A percentile compares a stretch with the other conserved stretches of the same genome.
Conservation (phyloP, 805 yeast species). For the Saccharomycopsis amapae region DNA sequence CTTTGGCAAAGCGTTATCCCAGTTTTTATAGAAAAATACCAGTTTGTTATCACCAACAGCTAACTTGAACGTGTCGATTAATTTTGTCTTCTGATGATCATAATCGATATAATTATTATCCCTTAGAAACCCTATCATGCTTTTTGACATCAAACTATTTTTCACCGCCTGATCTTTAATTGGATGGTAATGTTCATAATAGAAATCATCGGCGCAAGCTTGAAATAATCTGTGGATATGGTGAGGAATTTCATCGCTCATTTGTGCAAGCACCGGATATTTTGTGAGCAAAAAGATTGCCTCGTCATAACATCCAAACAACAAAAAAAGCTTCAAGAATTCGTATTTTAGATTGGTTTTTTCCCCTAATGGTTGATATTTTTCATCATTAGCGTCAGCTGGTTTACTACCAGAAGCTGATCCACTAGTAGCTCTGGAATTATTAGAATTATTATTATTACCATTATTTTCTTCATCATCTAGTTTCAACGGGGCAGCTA, state of each 20-base stretch:
- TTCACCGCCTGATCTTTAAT: constrained; percentile 14
- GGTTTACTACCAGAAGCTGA: not conserved
- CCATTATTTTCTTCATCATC: constrained; percentile 50
- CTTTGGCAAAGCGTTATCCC: constrained; percentile 39
- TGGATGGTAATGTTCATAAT: constrained; percentile 27
- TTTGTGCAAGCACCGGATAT: constrained; percentile 53
- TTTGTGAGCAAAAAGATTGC: constrained; percentile 49
- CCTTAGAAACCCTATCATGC: constrained; percentile 26
- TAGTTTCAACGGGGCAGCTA: constrained; percentile 76
- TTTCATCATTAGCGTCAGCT: constrained; percentile 14
- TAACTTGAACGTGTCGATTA: constrained; percentile 31
- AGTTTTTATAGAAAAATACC: constrained; percentile 40
- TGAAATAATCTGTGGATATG: constrained; percentile 45
- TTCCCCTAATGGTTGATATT: constrained; percentile 25
- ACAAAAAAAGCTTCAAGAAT: constrained; percentile 46
- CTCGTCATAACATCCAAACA: constrained; percentile 57
- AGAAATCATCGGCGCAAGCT: constrained; percentile 42
- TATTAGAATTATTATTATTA: constrained; percentile 12
- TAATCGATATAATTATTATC: constrained; percentile 27
- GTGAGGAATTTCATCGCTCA: constrained; percentile 42
- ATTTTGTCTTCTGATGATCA: constrained; percentile 25
- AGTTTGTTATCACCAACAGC: constrained; percentile 21
- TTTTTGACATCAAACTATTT: constrained; percentile 25
- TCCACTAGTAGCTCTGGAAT: not conserved
- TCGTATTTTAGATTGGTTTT: constrained; percentile 33